Percentiles rank a stretch among this genome's conserved stretches.
Evolutionary conservation across 2,329 filamentous ascomycete species (phyloP).

Genomic region (Chaetomiaceae sp.): DNA sequence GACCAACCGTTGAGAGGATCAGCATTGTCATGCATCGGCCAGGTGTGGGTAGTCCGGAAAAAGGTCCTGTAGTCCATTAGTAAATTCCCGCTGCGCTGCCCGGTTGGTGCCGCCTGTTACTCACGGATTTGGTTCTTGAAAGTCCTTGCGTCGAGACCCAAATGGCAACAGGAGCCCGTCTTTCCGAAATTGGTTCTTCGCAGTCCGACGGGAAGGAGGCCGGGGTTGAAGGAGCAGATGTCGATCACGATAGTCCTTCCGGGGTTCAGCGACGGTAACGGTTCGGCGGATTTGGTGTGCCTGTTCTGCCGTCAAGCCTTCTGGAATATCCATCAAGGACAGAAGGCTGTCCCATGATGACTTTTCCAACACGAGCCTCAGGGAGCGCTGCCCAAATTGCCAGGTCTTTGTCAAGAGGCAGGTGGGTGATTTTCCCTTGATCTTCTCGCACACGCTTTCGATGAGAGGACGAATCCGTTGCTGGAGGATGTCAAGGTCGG

Average conservation of each 20-base stretch:
- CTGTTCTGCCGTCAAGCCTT: not conserved
- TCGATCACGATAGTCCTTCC: constrained; percentile 4
- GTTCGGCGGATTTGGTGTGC: not conserved
- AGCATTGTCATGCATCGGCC: constrained; percentile 3
- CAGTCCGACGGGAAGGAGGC: constrained; percentile 13
- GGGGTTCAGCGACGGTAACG: not conserved
- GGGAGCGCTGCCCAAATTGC: not conserved
- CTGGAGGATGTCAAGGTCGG: not conserved
- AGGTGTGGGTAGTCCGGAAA: not conserved
- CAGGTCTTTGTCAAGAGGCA: constrained; percentile 3
- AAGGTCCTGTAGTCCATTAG: not conserved
- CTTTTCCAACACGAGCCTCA: not conserved
- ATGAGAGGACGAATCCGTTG: constrained; percentile 20
- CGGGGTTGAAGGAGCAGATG: not conserved
- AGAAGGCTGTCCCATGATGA: not conserved
- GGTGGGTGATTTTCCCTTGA: constrained; percentile 22
- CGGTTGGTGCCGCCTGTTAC: not conserved
- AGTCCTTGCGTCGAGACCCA: constrained; percentile 3
- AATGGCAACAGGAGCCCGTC: constrained; percentile 24
- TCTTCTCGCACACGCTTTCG: constrained; percentile 30
- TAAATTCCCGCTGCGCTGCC: not conserved
- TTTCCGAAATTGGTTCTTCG: constrained; percentile 13
- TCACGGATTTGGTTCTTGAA: constrained; percentile 1
- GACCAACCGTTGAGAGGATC: constrained; percentile 2
- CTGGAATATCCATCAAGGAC: not conserved